Evolutionary conservation across 805 yeast species (phyloP), one percentile per base, ranked within the genome.

Genomic region (Saccharomyces eubayanus): DNA sequence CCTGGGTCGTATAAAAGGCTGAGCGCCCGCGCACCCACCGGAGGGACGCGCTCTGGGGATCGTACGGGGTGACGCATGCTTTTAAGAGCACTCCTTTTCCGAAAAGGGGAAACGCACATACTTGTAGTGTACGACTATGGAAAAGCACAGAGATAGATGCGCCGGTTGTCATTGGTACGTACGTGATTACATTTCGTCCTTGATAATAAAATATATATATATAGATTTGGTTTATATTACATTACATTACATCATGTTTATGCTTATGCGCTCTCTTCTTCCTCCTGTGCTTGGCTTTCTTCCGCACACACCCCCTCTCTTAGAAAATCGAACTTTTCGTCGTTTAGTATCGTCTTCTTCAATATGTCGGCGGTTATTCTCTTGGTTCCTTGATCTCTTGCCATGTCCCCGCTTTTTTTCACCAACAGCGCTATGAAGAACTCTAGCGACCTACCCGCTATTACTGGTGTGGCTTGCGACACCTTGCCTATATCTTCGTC

Each of bases 401-500:
- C 96, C 58, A 87, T 89, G 45, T 80, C 77, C 51, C 89, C 84
- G 21, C 96, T 79, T 48, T 87, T 89, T 62, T 88, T 91, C 50
- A 94, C 96, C 53, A 94, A 76, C 52, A 94, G 82, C 50, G 96
- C 89, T 79, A 94, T 82, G 68, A 94, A 94, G 56, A 89, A 79
- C 72, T 94, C 98, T 51, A 94, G 75, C 0, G 99, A 96, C 57
- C 97, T 80, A 6, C 98, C 97, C 8, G 94, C 96, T 16, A 92
- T 92, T n/a, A 92, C 87, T 0, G 99, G 99, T 2, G 99, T 95
- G 1, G 97, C 97, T 66, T 91, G 97, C 3, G 99, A 97, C 5
- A 94, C 98, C 67, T 94, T 94, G 2, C 99, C 99, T 47, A 94
- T 91, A 59, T 94, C 99, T 59, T 94, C 99, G 70, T 94, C 99